Evolutionary conservation across 305 asterid species (phyloP), one percentile per base, ranked within the genome.

Genomic region (Fraxinus sp.): DNA sequence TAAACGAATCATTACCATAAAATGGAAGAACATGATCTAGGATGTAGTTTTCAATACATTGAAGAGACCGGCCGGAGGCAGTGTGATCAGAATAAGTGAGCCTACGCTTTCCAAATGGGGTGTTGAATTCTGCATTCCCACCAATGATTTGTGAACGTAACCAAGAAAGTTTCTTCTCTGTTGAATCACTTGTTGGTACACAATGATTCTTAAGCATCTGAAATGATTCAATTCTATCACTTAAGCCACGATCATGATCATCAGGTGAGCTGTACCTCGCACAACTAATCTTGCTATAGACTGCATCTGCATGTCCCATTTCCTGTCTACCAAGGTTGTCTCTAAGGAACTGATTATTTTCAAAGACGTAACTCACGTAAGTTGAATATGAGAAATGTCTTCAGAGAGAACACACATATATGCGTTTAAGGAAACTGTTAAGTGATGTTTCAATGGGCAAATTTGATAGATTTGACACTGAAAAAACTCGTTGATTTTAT

Each of bases 81-180:
- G 96, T 93, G 81, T 93, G 94, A 70, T 93, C 97, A 24, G 97
- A 92, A 81, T 93, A 93, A 5, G 92, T 90, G 78, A 91, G 95
- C 87, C 79, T 89, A 26, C 96, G 93, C 81, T 85, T 82, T 10
- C 94, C 96, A 32, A 91, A 93, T 0, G 97, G 93, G 22, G 96
- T 81, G 41, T 87, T 78, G 10, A 93, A 90, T 30, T 88, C 89
- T 1, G 86, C 81, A 7, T 85, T 8, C 5, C 41, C 81, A 4
- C 97, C 94, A 10, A 92, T 85, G 10, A 92, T 91, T 81, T 93
- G 94, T 37, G 94, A 90, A 79, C 90, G 92, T 18, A 93, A 74
- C 96, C 96, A 93, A 2, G 81, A 7, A 9, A 93, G 90, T 77
- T 89, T 93, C 78, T 85, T 81, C 73, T 78, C 87, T 0, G 85